Conservation (phyloP, 805 yeast species). For the Soucietia sequanensis region DNA sequence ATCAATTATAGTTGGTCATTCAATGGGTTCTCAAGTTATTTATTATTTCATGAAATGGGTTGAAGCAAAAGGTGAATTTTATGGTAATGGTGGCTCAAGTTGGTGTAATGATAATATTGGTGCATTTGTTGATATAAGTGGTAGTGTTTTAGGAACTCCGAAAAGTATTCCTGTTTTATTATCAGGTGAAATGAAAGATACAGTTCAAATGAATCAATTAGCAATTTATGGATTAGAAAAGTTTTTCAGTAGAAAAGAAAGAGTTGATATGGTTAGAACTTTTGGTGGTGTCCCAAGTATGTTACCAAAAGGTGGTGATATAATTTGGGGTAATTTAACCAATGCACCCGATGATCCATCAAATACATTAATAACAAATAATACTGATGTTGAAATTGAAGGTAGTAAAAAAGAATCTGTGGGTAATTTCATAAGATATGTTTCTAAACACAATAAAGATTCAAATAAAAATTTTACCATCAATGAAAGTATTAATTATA, state of each 20-base stretch:
- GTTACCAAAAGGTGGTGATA: slow-evolving; percentile 94
- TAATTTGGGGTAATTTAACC: slow-evolving; percentile 78
- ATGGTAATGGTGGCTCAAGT: slow-evolving; percentile 85
- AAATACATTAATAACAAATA: slow-evolving; percentile 20
- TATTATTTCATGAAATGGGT: slow-evolving; percentile 95
- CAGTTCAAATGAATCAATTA: slow-evolving; percentile 87
- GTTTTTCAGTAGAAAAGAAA: slow-evolving; percentile 85
- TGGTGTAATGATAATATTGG: slow-evolving; percentile 90
- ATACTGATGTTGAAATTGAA: slow-evolving; percentile 15
- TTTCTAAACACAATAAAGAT: slow-evolving; percentile 27
- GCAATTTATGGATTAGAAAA: slow-evolving; percentile 95
- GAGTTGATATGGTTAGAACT: slow-evolving; percentile 78
- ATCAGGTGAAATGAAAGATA: slow-evolving; percentile 98
- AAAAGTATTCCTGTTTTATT: slow-evolving; percentile 86
- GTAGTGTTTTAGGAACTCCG: slow-evolving; percentile 91
- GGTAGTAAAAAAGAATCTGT: slow-evolving; percentile 43
- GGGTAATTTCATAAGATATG: slow-evolving; percentile 75
- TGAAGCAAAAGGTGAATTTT: slow-evolving; percentile 76
- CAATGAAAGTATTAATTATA: slow-evolving; percentile 61
- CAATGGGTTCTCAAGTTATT: slow-evolving; percentile 93
- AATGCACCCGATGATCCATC: slow-evolving; percentile 71
- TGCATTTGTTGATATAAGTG: slow-evolving; percentile 83
- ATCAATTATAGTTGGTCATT: slow-evolving; percentile 80
- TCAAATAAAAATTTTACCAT: slow-evolving; percentile 60
- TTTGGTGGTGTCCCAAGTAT: slow-evolving; percentile 96